These are phyloP conservation scores for Neofusicoccum cordaticola DNA, from an alignment of 2,329 filamentous ascomycete genomes.

Conservation along the genomic window DNA sequence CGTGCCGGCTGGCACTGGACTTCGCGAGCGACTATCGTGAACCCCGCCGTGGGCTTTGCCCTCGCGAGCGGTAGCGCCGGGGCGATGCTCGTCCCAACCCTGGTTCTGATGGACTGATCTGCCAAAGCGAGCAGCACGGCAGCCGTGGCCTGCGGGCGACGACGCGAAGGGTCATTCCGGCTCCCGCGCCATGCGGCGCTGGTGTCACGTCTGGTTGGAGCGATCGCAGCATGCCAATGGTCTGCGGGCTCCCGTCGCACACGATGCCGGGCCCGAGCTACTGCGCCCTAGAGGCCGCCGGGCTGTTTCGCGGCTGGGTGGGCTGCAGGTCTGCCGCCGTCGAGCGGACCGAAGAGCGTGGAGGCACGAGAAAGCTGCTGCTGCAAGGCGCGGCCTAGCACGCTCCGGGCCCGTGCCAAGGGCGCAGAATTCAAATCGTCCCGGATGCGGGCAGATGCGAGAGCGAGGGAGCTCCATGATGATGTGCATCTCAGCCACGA, in stretches of 20 bases:
- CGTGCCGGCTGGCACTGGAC: neutral
- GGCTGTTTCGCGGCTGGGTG: neutral
- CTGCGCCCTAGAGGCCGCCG: neutral
- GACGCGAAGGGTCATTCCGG: neutral
- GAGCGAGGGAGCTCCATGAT: neutral
- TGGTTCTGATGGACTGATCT: conserved; percentile 13
- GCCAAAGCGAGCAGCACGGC: conserved; percentile 1
- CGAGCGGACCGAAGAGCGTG: neutral
- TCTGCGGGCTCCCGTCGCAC: neutral
- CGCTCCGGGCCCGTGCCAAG: neutral
- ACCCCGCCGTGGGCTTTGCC: neutral
- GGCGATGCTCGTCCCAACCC: conserved; percentile 4
- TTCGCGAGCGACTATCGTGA: neutral
- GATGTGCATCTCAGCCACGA: conserved; percentile 10
- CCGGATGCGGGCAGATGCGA: neutral
- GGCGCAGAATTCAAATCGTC: neutral
- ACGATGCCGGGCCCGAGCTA: conserved; percentile 3
- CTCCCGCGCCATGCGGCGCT: neutral
- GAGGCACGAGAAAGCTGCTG: neutral
- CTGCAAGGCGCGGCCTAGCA: neutral
- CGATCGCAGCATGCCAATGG: neutral
- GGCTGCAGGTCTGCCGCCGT: too few species aligned
- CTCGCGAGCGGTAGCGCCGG: conserved; percentile 3
- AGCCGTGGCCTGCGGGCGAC: neutral
- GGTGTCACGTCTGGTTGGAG: conserved; percentile 14